Conservation (phyloP, 1,139 yeast species). For the Magnusiomyces suaveolens region DNA sequence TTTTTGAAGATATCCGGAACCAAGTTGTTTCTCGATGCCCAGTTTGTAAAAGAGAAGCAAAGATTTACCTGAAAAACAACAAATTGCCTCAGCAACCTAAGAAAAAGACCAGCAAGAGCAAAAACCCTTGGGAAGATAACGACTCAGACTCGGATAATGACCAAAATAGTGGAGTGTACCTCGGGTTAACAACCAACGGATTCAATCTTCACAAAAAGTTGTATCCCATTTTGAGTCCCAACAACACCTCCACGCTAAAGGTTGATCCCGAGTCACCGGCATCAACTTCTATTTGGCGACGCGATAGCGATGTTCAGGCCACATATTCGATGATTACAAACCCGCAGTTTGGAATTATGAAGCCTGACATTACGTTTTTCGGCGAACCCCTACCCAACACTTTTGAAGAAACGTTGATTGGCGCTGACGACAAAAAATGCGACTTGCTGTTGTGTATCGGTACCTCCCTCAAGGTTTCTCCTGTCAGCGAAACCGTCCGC, state of each 20-base stretch:
- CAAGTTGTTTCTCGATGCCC: constrained; percentile 67
- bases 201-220: constrained; percentile 6
- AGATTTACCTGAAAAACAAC: not conserved
- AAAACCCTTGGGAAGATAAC: constrained; percentile 4
- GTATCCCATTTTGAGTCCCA: not conserved
- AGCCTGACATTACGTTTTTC: constrained; percentile 92
- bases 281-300: not conserved
- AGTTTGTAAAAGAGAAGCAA: constrained; percentile 35
- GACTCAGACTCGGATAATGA: constrained; percentile 18
- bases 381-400: constrained; percentile 78
- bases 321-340: constrained; percentile 8
- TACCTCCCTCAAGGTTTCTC: constrained; percentile 89
- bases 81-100: not conserved
- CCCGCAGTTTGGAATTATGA: constrained; percentile 59
- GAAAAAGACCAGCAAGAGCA: constrained; percentile 11
- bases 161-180: constrained; percentile 19
- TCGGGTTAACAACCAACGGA: constrained; percentile 7
- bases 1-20: constrained; percentile 52
- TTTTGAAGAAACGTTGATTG: constrained; percentile 53
- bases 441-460: constrained; percentile 84
- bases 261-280: not conserved
- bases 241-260: not conserved
- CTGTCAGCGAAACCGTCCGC: constrained; percentile 89
- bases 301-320: not conserved
- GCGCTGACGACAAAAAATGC: constrained; percentile 46